Evolutionary conservation across 495 filamentous ascomycete species (phyloP).

Genomic region (Ramalina peruviana): DNA sequence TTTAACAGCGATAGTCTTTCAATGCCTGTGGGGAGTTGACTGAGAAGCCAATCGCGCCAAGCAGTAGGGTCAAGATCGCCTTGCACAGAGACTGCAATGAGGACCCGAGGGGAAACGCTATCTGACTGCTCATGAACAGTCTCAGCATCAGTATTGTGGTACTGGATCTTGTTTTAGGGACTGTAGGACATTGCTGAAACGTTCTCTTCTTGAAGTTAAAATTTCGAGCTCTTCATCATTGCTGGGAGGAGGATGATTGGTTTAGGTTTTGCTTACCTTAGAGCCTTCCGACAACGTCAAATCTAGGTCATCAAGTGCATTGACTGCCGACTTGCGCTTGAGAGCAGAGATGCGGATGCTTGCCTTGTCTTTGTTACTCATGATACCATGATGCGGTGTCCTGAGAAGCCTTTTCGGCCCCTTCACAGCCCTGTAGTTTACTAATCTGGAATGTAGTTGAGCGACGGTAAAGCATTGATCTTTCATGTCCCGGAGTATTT

Average conservation of each 20-base stretch:
- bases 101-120: neutral
- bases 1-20: slow-evolving; percentile 2
- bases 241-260: too few relatives aligned
- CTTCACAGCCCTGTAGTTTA: neutral
- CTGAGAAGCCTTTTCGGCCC: neutral
- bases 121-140: neutral
- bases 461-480: neutral
- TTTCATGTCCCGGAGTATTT: slow-evolving; percentile 2
- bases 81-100: neutral
- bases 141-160: too few relatives aligned
- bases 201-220: too few relatives aligned
- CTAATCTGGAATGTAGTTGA: neutral
- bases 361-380: neutral
- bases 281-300: neutral
- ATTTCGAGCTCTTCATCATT: too few relatives aligned
- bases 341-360: neutral
- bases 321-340: neutral
- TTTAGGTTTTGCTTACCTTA: too few relatives aligned
- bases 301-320: neutral
- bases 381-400: neutral
- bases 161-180: too few relatives aligned
- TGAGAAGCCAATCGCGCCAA: neutral
- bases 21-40: neutral
- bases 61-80: neutral
- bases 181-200: too few relatives aligned